A percentile compares a stretch with the other conserved stretches of the same genome.
These are phyloP conservation scores for Naegleria fowleri DNA, from an alignment of 208 protist genomes.

Conservation along the genomic window DNA sequence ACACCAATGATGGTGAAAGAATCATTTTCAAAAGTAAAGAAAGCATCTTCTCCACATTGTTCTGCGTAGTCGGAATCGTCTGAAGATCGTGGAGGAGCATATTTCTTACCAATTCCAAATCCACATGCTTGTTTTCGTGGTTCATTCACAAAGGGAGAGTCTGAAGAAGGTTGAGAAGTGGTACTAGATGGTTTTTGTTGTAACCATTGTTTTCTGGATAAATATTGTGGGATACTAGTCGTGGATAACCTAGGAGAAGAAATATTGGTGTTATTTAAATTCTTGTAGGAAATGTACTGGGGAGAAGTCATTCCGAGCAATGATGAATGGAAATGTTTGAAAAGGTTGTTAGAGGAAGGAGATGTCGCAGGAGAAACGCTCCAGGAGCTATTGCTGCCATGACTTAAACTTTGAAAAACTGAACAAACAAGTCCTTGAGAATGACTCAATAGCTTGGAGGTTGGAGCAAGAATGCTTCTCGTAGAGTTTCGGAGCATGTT, in stretches of 20 bases:
- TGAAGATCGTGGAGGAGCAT: not conserved
- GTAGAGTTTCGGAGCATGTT: not conserved
- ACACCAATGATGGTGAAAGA: constrained; percentile 74
- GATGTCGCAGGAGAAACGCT: not conserved
- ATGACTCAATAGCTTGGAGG: not conserved
- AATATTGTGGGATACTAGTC: not conserved
- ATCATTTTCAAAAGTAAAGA: not conserved
- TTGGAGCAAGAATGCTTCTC: not conserved
- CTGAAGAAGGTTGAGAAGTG: not conserved
- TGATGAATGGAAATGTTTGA: not conserved
- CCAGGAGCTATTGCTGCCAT: not conserved
- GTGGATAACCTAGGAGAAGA: not conserved
- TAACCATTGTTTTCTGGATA: not conserved
- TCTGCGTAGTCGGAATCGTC: not conserved
- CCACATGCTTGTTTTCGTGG: not conserved
- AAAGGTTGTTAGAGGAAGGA: not conserved
- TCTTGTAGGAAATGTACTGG: not conserved
- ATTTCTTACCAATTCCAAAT: not conserved
- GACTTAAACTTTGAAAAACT: not conserved
- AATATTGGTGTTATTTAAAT: not conserved
- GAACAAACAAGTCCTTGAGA: not conserved
- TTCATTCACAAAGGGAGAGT: not conserved
- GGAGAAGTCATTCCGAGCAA: not conserved
- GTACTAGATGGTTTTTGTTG: not conserved
- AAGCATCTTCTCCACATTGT: not conserved